Evolutionary conservation across 768 basidiomycete species (phyloP).

Genomic region (Tephrocybe sp.): DNA sequence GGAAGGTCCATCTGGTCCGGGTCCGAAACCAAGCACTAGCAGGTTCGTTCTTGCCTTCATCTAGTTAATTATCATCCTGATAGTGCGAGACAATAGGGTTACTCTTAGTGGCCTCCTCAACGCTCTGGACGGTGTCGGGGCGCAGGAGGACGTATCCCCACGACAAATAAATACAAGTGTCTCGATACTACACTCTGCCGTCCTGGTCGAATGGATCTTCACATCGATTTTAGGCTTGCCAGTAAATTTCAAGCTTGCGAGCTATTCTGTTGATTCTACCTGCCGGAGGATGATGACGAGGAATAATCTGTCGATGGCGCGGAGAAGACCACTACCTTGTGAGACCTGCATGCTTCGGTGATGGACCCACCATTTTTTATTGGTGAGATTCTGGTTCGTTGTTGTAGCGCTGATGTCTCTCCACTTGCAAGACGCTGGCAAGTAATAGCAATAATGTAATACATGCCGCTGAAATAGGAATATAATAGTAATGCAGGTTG

Average conservation of each 20-base stretch:
- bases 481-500: too few species aligned
- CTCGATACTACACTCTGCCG: constrained; percentile 76
- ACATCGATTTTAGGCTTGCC: constrained; percentile 75
- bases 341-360: too few species aligned
- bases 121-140: constrained; percentile 76
- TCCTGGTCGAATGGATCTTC: constrained; percentile 79
- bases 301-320: constrained; percentile 19
- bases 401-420: too few species aligned
- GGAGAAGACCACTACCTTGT: too few species aligned
- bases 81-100: constrained; percentile 32
- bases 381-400: too few species aligned
- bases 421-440: too few species aligned
- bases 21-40: constrained; percentile 10
- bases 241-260: constrained; percentile 64
- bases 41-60: constrained; percentile 2
- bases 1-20: background rate
- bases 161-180: constrained; percentile 67
- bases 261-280: constrained; percentile 68
- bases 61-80: background rate
- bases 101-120: constrained; percentile 76
- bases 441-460: too few species aligned
- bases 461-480: too few species aligned
- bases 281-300: constrained; percentile 33
- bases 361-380: too few species aligned
- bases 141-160: constrained; percentile 78